phyloP scores from a whole-genome alignment of 768 basidiomycete genomes.

The Russula virescens region DNA sequence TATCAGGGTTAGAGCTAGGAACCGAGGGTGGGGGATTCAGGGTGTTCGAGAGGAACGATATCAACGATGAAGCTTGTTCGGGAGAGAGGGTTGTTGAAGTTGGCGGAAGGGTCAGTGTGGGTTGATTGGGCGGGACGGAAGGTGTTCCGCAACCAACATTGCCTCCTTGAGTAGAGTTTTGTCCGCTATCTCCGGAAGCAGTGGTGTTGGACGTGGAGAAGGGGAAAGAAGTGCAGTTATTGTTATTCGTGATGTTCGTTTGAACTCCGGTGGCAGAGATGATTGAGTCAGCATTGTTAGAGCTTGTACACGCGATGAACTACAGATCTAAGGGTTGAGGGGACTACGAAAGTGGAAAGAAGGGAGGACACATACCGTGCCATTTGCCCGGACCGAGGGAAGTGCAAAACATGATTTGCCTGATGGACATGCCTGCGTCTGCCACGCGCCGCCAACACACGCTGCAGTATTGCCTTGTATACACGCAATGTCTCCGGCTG shows the following conservation, averaged over 20 bases:
- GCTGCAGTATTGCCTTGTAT: slow-evolving; percentile 35
- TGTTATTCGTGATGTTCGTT: slow-evolving; percentile 36
- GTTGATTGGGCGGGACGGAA: slow-evolving; percentile 26
- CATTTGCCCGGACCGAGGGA: slow-evolving; percentile 38
- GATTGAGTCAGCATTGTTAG: slow-evolving; percentile 40
- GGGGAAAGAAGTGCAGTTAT: slow-evolving; percentile 28
- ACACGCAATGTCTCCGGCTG: slow-evolving; percentile 43
- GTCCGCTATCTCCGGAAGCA: not conserved
- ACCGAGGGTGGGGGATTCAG: slow-evolving; percentile 33
- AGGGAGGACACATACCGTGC: slow-evolving; percentile 37
- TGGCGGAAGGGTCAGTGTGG: slow-evolving; percentile 29
- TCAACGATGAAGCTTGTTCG: slow-evolving; percentile 33
- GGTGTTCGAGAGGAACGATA: not conserved
- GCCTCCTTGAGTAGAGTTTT: slow-evolving; percentile 3
- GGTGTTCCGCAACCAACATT: slow-evolving; percentile 14
- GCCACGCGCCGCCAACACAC: slow-evolving; percentile 42
- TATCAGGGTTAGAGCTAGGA: slow-evolving; percentile 19
- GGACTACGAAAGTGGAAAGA: not conserved
- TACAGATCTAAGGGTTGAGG: slow-evolving; percentile 23
- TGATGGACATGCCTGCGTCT: slow-evolving; percentile 34
- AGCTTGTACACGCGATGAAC: slow-evolving; percentile 49
- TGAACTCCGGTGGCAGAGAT: slow-evolving; percentile 44
- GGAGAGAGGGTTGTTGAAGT: slow-evolving; percentile 42
- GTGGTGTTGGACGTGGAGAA: slow-evolving; percentile 22
- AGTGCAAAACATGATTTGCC: slow-evolving; percentile 47